Conservation (phyloP, 805 yeast genomes). For the Lachancea nothofagi region DNA sequence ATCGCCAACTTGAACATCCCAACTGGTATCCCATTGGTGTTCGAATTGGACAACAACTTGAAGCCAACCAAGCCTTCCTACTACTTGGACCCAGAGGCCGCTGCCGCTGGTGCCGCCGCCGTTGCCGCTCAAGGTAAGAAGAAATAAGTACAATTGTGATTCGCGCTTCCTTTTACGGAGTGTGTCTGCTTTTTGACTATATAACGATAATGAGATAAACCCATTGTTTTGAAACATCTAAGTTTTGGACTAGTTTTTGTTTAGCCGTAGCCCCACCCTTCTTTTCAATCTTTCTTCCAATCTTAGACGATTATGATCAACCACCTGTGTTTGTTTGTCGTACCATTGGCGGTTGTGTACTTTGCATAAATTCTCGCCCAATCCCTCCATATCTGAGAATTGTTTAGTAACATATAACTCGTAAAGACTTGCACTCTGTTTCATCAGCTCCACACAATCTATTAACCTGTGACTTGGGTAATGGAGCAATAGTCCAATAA, state of each 20-base stretch:
- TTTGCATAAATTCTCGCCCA: conserved; percentile 23
- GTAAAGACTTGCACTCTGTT: conserved; percentile 24
- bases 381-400: conserved; percentile 17
- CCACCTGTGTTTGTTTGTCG: conserved; percentile 5
- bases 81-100: conserved; percentile 99
- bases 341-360: conserved; percentile 14
- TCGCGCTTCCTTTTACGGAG: neutral
- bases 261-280: conserved; percentile 20
- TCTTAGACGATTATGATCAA: conserved; percentile 17
- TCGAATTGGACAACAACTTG: conserved; percentile 82
- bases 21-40: conserved; percentile 97
- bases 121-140: conserved; percentile 91
- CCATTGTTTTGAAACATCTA: conserved; percentile 2
- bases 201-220: conserved; percentile 12
- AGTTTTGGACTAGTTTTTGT: conserved; percentile 9
- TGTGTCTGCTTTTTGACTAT: neutral
- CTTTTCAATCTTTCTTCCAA: conserved; percentile 24
- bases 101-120: conserved; percentile 99
- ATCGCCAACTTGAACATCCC: conserved; percentile 95
- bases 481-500: conserved; percentile 26
- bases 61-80: conserved; percentile 89
- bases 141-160: conserved; percentile 25
- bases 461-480: conserved; percentile 15
- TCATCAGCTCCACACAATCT: conserved; percentile 24
- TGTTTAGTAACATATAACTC: conserved; percentile 23